These are phyloP conservation scores for Verticillium dahliae DNA, from an alignment of 2,329 filamentous ascomycete genomes.

Conservation along the genomic window DNA sequence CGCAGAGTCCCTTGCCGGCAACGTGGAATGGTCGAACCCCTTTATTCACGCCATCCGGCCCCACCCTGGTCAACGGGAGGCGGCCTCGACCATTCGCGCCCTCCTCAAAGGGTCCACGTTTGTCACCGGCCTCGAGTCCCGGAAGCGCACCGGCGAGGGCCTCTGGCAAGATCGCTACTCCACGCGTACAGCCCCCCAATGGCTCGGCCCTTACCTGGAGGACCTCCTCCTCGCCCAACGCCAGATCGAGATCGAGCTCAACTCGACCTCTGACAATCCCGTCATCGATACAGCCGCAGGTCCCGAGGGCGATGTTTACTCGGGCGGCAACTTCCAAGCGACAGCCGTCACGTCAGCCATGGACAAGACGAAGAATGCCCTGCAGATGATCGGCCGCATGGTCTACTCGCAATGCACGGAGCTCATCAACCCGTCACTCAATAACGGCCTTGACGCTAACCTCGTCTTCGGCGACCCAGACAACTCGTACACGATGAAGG, in stretches of 20 bases:
- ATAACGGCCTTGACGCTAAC: constrained; percentile 56
- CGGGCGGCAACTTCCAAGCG: constrained; percentile 66
- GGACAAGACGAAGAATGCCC: constrained; percentile 43
- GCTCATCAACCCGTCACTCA: constrained; percentile 54
- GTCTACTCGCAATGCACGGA: constrained; percentile 58
- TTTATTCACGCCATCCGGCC: constrained; percentile 54
- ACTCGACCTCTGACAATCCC: constrained; percentile 62
- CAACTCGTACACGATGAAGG: constrained; percentile 54
- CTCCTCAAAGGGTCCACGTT: constrained; percentile 44
- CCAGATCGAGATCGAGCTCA: constrained; percentile 55
- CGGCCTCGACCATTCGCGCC: constrained; percentile 43
- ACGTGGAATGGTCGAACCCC: constrained; percentile 47
- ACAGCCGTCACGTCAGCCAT: constrained; percentile 55
- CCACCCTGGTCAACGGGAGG: constrained; percentile 54
- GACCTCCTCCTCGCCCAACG: constrained; percentile 50
- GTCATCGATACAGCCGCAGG: constrained; percentile 38
- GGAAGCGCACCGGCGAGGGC: constrained; percentile 21
- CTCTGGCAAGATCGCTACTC: constrained; percentile 60
- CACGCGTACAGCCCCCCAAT: constrained; percentile 58
- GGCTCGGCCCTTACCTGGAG: constrained; percentile 61
- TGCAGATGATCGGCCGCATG: constrained; percentile 44
- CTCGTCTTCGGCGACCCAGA: constrained; percentile 52
- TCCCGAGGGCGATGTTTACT: constrained; percentile 34
- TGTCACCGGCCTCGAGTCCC: constrained; percentile 22
- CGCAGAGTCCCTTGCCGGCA: constrained; percentile 52